phyloP scores from a whole-genome alignment of 768 basidiomycete genomes.

The Boletus rex-veris region DNA sequence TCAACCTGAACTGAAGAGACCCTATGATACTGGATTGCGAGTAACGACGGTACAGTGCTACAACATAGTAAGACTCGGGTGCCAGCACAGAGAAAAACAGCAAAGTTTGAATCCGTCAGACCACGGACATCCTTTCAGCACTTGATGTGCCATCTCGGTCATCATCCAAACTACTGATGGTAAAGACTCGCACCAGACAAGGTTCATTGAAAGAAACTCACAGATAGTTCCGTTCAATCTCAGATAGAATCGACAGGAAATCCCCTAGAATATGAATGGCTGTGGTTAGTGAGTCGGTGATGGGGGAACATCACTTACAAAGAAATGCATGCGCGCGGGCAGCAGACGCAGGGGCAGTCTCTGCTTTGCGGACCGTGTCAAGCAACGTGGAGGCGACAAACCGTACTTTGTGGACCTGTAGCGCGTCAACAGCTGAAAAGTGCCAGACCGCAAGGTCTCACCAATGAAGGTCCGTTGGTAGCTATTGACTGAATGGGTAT shows the following conservation, averaged over 20 bases:
- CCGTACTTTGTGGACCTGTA: conserved; percentile 85
- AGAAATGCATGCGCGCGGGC: conserved; percentile 85
- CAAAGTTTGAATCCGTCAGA: conserved; percentile 1
- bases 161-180: conserved; percentile 48
- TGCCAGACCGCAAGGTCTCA: conserved; percentile 21
- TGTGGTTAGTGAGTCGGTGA: conserved; percentile 4
- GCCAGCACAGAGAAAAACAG: no score
- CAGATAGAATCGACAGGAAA: conserved; percentile 85
- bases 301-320: conserved; percentile 45
- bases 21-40: no score
- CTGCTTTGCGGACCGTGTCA: conserved; percentile 78
- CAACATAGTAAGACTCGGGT: no score
- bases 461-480: conserved; percentile 80
- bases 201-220: conserved; percentile 34
- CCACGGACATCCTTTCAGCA: conserved; percentile 47
- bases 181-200: conserved; percentile 9
- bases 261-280: conserved; percentile 55
- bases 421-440: not conserved
- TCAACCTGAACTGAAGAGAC: not conserved
- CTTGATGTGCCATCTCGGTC: conserved; percentile 41
- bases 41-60: no score
- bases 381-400: conserved; percentile 89
- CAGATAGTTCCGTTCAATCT: conserved; percentile 91
- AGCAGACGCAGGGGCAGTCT: conserved; percentile 74
- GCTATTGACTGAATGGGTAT: conserved; percentile 94